Conservation (phyloP, 345 rosid genomes). For the Citropsis articulata region DNA sequence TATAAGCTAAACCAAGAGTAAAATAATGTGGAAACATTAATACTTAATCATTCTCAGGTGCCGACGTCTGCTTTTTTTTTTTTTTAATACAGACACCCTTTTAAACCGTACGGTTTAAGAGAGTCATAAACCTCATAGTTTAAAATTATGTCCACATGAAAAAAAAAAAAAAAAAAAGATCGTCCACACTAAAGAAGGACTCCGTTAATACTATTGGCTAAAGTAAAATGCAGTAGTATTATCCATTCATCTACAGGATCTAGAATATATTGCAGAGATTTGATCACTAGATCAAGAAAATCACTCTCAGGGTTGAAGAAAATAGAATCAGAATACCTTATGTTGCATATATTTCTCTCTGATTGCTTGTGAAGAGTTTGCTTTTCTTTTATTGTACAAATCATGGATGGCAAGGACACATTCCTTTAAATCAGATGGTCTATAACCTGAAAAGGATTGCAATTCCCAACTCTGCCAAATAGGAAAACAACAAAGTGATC, state of each 20-base stretch:
- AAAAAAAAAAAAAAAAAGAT: too few relatives aligned
- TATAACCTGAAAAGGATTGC: slow-evolving; percentile 46
- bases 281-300: neutral
- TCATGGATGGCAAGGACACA: slow-evolving; percentile 50
- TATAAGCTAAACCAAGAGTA: neutral
- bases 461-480: slow-evolving; percentile 34
- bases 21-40: neutral
- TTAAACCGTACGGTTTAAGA: too few relatives aligned
- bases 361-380: slow-evolving; percentile 37
- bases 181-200: too few relatives aligned
- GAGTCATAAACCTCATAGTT: rapidly evolving
- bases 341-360: slow-evolving; percentile 56
- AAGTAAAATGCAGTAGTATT: neutral
- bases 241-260: neutral
- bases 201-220: neutral
- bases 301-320: neutral
- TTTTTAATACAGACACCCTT: too few relatives aligned
- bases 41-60: too few relatives aligned
- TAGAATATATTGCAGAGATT: neutral
- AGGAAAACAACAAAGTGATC: neutral
- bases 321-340: slow-evolving; percentile 36
- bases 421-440: slow-evolving; percentile 46
- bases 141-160: too few relatives aligned
- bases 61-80: too few relatives aligned
- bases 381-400: slow-evolving; percentile 44